Conservation (phyloP, 768 basidiomycete genomes). For the Calocera viscosa region DNA sequence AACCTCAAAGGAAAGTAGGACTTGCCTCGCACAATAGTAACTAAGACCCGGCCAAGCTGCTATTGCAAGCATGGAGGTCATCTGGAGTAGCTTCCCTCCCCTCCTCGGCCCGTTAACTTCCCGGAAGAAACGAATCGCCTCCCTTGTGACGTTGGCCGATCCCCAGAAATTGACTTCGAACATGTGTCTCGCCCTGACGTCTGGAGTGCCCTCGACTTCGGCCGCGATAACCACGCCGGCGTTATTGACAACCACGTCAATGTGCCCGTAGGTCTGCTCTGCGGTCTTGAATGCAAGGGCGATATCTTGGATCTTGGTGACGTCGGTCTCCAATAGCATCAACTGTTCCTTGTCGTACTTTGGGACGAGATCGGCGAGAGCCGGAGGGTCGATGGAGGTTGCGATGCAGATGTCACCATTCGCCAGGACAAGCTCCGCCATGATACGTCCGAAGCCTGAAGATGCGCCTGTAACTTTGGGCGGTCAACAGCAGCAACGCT, state of each 20-base stretch:
- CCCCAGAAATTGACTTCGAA: conserved; percentile 36
- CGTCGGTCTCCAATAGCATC: conserved; percentile 32
- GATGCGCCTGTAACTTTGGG: conserved; percentile 33
- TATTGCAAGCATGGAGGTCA: background rate
- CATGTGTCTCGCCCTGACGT: conserved; percentile 26
- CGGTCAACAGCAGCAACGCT: background rate
- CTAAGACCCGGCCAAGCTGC: background rate
- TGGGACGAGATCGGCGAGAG: conserved; percentile 24
- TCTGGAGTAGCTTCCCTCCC: conserved; percentile 10
- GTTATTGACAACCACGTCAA: conserved; percentile 39
- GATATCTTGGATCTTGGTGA: conserved; percentile 27
- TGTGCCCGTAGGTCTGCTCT: conserved; percentile 29
- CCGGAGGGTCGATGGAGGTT: conserved; percentile 32
- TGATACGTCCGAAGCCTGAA: conserved; percentile 30
- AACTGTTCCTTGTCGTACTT: conserved; percentile 27
- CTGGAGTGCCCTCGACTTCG: conserved; percentile 32
- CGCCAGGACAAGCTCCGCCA: conserved; percentile 28
- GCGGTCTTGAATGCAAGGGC: conserved; percentile 28
- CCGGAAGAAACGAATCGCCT: conserved; percentile 12
- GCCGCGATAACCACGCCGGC: conserved; percentile 27
- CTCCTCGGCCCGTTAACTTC: background rate
- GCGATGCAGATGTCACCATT: conserved; percentile 35
- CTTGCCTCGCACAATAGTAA: background rate
- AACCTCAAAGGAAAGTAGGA: background rate
- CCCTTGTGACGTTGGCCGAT: conserved; percentile 24